Base-by-base conservation (phyloP, 2,329 filamentous ascomycete species). In the Xylaria sp. region DNA sequence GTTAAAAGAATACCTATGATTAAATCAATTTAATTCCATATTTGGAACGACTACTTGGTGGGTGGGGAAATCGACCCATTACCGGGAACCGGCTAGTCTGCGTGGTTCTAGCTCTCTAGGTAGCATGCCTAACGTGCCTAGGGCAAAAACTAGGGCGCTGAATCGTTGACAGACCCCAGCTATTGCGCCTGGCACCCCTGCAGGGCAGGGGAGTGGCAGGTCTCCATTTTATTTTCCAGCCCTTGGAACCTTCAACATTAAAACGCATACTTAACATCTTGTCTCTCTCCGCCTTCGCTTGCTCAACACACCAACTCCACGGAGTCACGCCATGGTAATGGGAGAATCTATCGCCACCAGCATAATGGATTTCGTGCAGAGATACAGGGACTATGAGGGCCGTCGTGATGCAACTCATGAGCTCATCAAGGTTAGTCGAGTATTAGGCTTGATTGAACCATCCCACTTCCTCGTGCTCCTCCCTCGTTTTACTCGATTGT, bases 281-380 rank as follows among this genome's bases (percentile, higher is more conserved):
- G 33, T 42, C 48, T 33, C 36, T 49, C 36, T 44, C 17, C 20
- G 5, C 56, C 56, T 20, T 42, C 54, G 36, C 33, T 58, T 56
- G 20, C 38, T 26, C 42, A 36, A 28, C 33, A 63, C 33, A 28
- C 59, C 46, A 13, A 59, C 31, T 40, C 13, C 49, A 26, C 46
- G 48, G 54, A 20, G 40, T 40, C 23, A 31, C 46, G 40, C 53
- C 44, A 71, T 71, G 53, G 68, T 28, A 53, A 71, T 70, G 64
- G 69, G 64, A 56, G 67, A 67, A 4, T 42, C 61, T 3, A 57
- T 71, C 40, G 73, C 75, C 40, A 77, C 85, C 31, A 76, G 74
- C 57, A 78, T 86, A 51, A 77, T 82, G 77, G 81, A 83, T 56
- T 86, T 88, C 72, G 75, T 85, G 68, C 77, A 81, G 57, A 81